Conservation (phyloP, 768 basidiomycete species). For the Russula olivacea region DNA sequence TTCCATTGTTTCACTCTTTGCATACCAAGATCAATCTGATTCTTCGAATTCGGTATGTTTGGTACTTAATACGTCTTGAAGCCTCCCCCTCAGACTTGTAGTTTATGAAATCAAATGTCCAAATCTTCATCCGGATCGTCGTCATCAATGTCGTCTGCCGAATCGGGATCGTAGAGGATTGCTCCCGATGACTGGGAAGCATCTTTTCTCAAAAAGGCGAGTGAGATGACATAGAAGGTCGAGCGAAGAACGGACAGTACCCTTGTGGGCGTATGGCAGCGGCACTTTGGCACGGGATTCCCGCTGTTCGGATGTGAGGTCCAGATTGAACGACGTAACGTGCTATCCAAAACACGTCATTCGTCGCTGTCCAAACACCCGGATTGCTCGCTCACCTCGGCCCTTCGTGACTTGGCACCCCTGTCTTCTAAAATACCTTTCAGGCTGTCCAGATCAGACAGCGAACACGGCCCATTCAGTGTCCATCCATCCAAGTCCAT, state of each 20-base stretch:
- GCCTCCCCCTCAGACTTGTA: not conserved
- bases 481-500: constrained; percentile 63
- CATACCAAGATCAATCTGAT: not conserved
- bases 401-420: constrained; percentile 28
- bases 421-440: constrained; percentile 40
- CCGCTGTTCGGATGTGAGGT: constrained; percentile 76
- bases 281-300: constrained; percentile 75
- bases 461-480: constrained; percentile 36
- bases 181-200: constrained; percentile 34
- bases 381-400: constrained; percentile 19
- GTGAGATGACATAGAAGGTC: constrained; percentile 35
- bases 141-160: constrained; percentile 90
- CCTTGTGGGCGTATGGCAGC: constrained; percentile 86
- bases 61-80: constrained; percentile 8
- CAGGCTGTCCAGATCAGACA: constrained; percentile 49
- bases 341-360: constrained; percentile 25
- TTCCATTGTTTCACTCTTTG: not conserved
- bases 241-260: constrained; percentile 33
- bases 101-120: constrained; percentile 50
- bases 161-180: constrained; percentile 89
- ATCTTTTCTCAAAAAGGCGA: constrained; percentile 23
- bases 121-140: constrained; percentile 96
- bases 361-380: not conserved
- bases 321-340: constrained; percentile 72
- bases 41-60: constrained; percentile 3